phyloP scores from a whole-genome alignment of 805 yeast species.

The Tetrapisispora pingtungensis region DNA sequence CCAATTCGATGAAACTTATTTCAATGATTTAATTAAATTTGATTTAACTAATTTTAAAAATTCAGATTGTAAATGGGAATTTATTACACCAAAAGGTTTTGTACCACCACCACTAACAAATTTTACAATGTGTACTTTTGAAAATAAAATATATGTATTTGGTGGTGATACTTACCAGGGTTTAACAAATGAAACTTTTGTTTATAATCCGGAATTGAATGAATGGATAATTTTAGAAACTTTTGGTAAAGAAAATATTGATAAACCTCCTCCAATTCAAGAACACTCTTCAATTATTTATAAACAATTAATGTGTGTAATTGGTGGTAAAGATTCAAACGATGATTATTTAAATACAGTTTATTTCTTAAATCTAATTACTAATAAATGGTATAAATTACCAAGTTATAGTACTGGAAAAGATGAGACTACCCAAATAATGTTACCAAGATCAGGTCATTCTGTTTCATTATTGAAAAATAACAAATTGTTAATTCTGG shows the following conservation, averaged over 20 bases:
- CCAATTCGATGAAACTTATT: conserved; percentile 72
- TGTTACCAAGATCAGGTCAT: conserved; percentile 88
- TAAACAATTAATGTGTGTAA: conserved; percentile 67
- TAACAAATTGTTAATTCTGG: conserved; percentile 75
- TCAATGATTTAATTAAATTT: conserved; percentile 75
- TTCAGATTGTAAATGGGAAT: conserved; percentile 77
- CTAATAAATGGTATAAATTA: conserved; percentile 64
- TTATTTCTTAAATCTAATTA: conserved; percentile 62
- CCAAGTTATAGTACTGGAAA: conserved; percentile 19
- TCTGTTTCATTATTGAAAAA: conserved; percentile 61
- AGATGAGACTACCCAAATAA: conserved; percentile 26
- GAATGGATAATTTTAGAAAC: conserved; percentile 66
- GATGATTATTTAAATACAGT: conserved; percentile 60
- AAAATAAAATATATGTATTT: conserved; percentile 70
- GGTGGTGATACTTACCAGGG: conserved; percentile 82
- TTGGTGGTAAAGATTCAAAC: conserved; percentile 77
- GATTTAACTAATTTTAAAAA: conserved; percentile 80
- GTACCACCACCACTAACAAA: conserved; percentile 72
- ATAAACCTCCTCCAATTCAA: conserved; percentile 71
- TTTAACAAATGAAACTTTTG: conserved; percentile 68
- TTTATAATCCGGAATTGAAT: conserved; percentile 59
- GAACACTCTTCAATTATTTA: conserved; percentile 86
- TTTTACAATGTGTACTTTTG: conserved; percentile 77
- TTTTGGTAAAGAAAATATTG: conserved; percentile 20
- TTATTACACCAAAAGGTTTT: conserved; percentile 42